These are phyloP conservation scores for Aspergillus hancockii DNA, from an alignment of 495 filamentous ascomycete genomes.

Conservation along the genomic window DNA sequence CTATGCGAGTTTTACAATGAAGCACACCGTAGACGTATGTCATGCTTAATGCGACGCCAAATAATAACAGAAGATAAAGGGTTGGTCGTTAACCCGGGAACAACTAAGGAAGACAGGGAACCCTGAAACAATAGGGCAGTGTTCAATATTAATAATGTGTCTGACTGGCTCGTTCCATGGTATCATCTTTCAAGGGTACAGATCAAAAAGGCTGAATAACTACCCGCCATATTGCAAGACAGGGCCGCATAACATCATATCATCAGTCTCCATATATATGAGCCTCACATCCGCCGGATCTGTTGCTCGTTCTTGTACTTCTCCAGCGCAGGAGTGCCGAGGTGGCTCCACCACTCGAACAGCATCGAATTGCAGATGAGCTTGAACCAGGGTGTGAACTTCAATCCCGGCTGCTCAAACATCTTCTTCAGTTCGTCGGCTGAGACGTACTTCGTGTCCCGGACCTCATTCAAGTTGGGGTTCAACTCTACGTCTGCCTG, in stretches of 20 bases:
- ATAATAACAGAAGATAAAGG: neutral
- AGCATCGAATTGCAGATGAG: slow-evolving; percentile 97
- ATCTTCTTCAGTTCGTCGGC: slow-evolving; percentile 78
- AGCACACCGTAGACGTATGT: neutral
- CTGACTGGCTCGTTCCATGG: neutral
- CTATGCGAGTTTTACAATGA: neutral
- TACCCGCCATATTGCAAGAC: neutral
- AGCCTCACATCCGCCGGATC: slow-evolving; percentile 78
- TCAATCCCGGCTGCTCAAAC: slow-evolving; percentile 76
- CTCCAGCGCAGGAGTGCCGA: slow-evolving; percentile 73
- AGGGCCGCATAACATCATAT: neutral
- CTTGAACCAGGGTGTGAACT: slow-evolving; percentile 99
- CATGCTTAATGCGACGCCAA: neutral
- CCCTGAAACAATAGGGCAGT: neutral
- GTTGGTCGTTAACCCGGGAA: neutral
- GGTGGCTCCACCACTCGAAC: slow-evolving; percentile 96
- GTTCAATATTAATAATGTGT: slow-evolving; percentile 1
- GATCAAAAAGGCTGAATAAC: neutral
- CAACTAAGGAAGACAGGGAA: neutral
- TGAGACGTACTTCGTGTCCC: slow-evolving; percentile 79
- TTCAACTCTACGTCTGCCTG: slow-evolving; percentile 84
- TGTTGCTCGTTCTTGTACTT: slow-evolving; percentile 82
- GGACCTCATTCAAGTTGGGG: slow-evolving; percentile 83
- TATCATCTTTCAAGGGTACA: slow-evolving; percentile 3
- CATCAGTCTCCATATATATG: neutral